phyloP scores from a whole-genome alignment of 495 filamentous ascomycete species.

The Astrocystis sublimbata region DNA sequence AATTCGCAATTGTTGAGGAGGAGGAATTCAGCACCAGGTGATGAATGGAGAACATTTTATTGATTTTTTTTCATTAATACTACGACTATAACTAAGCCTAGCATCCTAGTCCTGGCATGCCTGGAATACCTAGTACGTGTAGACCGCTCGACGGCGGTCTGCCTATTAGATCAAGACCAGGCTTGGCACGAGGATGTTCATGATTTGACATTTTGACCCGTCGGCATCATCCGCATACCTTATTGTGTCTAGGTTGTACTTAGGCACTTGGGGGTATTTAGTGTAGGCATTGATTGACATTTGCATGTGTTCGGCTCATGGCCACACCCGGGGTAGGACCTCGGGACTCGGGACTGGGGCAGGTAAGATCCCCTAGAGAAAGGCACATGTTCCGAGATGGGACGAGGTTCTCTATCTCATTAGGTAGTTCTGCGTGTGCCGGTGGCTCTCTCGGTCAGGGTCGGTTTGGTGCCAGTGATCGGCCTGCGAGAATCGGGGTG shows the following conservation, averaged over 20 bases:
- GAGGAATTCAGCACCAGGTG: not conserved
- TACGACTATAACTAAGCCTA: too few relatives aligned
- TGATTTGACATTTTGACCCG: too few relatives aligned
- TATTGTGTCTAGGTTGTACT: too few relatives aligned
- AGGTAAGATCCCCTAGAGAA: too few relatives aligned
- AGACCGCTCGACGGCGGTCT: too few relatives aligned
- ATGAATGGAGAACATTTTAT: too few relatives aligned
- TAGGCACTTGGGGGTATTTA: too few relatives aligned
- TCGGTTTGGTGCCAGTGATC: conserved; percentile 14
- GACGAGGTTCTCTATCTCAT: not conserved
- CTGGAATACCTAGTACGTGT: too few relatives aligned
- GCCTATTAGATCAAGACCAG: too few relatives aligned
- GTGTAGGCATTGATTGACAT: not conserved
- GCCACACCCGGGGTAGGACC: not conserved
- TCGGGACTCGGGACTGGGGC: not conserved
- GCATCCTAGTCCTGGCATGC: too few relatives aligned
- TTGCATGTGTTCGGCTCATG: not conserved
- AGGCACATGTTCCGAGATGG: conserved; percentile 7
- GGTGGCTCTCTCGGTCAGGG: not conserved
- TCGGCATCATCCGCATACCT: too few relatives aligned
- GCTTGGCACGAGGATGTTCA: too few relatives aligned
- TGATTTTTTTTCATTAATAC: conserved; percentile 3
- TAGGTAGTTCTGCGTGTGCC: not conserved
- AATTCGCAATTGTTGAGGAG: conserved; percentile 7
- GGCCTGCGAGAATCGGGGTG: conserved; percentile 12